A percentile compares a stretch with the other conserved stretches of the same genome.
Evolutionary conservation across 2,329 filamentous ascomycete genomes (phyloP).

Genomic region (Trichoderma atroviride): DNA sequence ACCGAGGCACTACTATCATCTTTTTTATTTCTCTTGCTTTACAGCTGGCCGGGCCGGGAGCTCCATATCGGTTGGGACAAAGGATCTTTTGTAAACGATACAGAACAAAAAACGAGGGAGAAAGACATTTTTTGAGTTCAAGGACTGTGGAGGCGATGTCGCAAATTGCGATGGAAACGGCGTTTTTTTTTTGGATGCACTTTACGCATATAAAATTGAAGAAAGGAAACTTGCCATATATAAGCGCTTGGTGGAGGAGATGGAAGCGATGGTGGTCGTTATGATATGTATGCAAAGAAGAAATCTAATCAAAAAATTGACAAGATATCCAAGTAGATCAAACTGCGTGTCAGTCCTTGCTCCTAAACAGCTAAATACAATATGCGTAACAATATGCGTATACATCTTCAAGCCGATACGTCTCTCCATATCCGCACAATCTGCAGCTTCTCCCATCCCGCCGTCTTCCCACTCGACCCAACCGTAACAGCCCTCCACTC

Average conservation of each 20-base stretch:
- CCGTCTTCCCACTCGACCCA: slow-evolving; percentile 79
- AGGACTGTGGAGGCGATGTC: slow-evolving; percentile 34
- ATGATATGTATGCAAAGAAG: slow-evolving; percentile 33
- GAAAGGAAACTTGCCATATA: slow-evolving; percentile 31
- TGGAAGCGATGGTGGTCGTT: slow-evolving; percentile 35
- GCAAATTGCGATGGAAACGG: slow-evolving; percentile 38
- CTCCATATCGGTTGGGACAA: not conserved
- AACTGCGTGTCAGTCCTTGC: slow-evolving; percentile 29
- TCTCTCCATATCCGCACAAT: slow-evolving; percentile 83
- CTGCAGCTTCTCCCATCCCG: slow-evolving; percentile 92
- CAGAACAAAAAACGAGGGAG: slow-evolving; percentile 25
- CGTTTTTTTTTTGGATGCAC: slow-evolving; percentile 42
- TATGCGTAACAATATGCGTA: not conserved
- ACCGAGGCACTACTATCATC: slow-evolving; percentile 2
- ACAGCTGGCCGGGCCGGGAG: not conserved
- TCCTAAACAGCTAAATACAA: not conserved
- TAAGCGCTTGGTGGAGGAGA: slow-evolving; percentile 16
- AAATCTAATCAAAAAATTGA: slow-evolving; percentile 1
- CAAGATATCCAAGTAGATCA: slow-evolving; percentile 38
- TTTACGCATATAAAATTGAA: slow-evolving; percentile 34
- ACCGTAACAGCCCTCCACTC: slow-evolving; percentile 78
- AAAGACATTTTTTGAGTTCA: slow-evolving; percentile 27
- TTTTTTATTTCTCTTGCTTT: not conserved
- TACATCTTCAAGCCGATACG: slow-evolving; percentile 17
- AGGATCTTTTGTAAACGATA: slow-evolving; percentile 10